A percentile compares a stretch with the other conserved stretches of the same genome.
These are phyloP conservation scores for Astrephomene gubernaculifera DNA, from an alignment of 139 green algal genomes.

Conservation along the genomic window DNA sequence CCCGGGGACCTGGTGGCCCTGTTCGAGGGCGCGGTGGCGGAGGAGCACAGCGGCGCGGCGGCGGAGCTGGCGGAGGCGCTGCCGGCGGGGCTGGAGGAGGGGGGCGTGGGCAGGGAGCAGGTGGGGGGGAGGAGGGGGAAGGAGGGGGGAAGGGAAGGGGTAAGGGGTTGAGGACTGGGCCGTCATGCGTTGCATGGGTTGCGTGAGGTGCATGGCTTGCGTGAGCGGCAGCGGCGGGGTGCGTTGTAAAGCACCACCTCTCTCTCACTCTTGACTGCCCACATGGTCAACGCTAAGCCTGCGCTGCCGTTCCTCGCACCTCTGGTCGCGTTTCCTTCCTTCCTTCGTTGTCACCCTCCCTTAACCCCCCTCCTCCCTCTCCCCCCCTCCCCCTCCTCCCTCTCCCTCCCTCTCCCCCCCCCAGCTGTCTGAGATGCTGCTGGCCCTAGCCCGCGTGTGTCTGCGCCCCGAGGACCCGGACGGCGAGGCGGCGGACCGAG, in stretches of 20 bases:
- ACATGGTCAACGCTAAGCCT: not conserved
- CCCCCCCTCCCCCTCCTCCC: not conserved
- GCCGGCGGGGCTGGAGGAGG: not conserved
- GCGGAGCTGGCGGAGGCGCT: slow-evolving; percentile 29
- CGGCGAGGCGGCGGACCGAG: slow-evolving; percentile 6
- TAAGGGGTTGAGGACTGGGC: not conserved
- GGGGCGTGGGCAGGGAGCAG: slow-evolving; percentile 1
- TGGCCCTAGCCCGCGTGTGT: slow-evolving; percentile 16
- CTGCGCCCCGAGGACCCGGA: not conserved
- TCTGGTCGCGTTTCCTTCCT: not conserved
- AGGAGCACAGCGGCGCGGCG: not conserved
- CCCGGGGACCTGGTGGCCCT: slow-evolving; percentile 8
- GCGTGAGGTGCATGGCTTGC: not conserved
- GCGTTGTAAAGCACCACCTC: not conserved
- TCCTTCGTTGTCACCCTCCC: not conserved
- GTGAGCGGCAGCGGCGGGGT: too few relatives aligned
- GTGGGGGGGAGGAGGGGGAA: not conserved
- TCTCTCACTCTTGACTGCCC: not conserved
- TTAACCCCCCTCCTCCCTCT: not conserved
- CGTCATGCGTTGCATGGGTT: too few relatives aligned
- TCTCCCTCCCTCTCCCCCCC: not conserved
- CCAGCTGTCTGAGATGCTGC: slow-evolving; percentile 21
- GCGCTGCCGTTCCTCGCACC: not conserved
- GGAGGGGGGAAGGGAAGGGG: not conserved
- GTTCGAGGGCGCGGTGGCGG: slow-evolving; percentile 1